A percentile compares a stretch with the other conserved stretches of the same genome.
Evolutionary conservation across 768 basidiomycete genomes (phyloP).

Genomic region (Sarcomyxa edulis): DNA sequence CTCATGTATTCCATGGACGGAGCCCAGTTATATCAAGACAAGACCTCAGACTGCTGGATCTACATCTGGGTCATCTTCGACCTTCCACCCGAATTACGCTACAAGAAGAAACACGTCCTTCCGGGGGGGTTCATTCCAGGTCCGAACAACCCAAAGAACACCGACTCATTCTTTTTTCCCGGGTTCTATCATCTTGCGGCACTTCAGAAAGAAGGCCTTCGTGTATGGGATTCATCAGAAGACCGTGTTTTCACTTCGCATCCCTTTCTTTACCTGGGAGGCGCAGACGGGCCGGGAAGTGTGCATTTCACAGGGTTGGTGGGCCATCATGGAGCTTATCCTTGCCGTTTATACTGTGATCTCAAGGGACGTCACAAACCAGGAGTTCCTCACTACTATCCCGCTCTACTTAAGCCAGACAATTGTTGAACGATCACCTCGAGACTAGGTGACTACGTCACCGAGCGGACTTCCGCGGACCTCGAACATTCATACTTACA

Average conservation of each 20-base stretch:
- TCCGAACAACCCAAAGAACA: conserved; percentile 26
- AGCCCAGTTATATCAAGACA: conserved; percentile 36
- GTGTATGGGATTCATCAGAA: conserved; percentile 23
- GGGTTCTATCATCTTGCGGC: conserved; percentile 26
- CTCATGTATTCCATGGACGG: conserved; percentile 33
- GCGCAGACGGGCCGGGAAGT: conserved; percentile 29
- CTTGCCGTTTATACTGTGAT: conserved; percentile 28
- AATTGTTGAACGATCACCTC: too few relatives aligned
- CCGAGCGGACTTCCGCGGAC: too few relatives aligned
- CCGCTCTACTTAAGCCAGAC: conserved; percentile 19
- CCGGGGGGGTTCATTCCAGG: conserved; percentile 18
- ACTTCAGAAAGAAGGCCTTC: conserved; percentile 22
- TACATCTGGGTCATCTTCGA: conserved; percentile 33
- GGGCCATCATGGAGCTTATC: conserved; percentile 28
- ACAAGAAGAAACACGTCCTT: conserved; percentile 19
- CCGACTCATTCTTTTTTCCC: conserved; percentile 28
- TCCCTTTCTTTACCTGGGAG: conserved; percentile 17
- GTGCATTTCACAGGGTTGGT: conserved; percentile 24
- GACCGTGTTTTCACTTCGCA: conserved; percentile 10
- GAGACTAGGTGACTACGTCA: too few relatives aligned
- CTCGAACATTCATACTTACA: too few relatives aligned
- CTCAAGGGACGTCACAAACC: conserved; percentile 24
- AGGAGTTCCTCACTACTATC: conserved; percentile 25
- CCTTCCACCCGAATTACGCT: conserved; percentile 15
- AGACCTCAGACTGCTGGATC: conserved; percentile 38